Evolutionary conservation across 2,329 filamentous ascomycete species (phyloP), one percentile per base, ranked within the genome.

Genomic region (Ilyonectria robusta): DNA sequence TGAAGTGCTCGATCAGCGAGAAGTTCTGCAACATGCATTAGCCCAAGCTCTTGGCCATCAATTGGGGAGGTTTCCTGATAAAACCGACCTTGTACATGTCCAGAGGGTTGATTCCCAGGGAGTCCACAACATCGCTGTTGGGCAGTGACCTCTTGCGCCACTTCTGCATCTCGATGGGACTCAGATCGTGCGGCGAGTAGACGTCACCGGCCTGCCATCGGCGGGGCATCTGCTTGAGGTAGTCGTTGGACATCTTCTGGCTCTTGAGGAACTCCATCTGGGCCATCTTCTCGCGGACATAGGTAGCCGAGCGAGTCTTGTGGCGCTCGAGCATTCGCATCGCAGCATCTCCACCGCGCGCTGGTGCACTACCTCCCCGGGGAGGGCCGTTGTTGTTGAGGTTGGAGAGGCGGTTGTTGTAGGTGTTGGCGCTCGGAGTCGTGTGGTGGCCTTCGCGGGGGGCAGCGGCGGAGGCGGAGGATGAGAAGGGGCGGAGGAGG

Each of bases 161-260:
- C 85, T 97, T 97, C 77, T 83, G 83, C 89, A 93, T 92, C 87
- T 98, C 95, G 40, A 85, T 83, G 26, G 90, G 86, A 62, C 89
- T 92, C 78, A 99, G 81, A 81, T 99, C 96, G 78, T 95, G 93
- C 37, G 96, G 96, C 66, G 94, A 88, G 82, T 98, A 98, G 59
- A 98, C 87, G 78, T 98, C 95, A 73, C 96, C 96, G 1, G 84
- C 76, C 75, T 86, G 85, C 92, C 93, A 98, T 46, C 87, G 86
- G 54, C 95, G 91, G 40, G 88, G 86, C 81, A 91, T 87, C 80
- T 93, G 90, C 69, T 82, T 84, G 74, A 89, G 81, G 79, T 89
- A 89, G 69, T 89, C 88, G 50, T 83, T 82, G 59, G 81, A 82
- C 53, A 80, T 73, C 75, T 82, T 82, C 70, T 79, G 77, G 71